phyloP scores from a whole-genome alignment of 768 basidiomycete species.

The Boletus pseudopeckii region DNA sequence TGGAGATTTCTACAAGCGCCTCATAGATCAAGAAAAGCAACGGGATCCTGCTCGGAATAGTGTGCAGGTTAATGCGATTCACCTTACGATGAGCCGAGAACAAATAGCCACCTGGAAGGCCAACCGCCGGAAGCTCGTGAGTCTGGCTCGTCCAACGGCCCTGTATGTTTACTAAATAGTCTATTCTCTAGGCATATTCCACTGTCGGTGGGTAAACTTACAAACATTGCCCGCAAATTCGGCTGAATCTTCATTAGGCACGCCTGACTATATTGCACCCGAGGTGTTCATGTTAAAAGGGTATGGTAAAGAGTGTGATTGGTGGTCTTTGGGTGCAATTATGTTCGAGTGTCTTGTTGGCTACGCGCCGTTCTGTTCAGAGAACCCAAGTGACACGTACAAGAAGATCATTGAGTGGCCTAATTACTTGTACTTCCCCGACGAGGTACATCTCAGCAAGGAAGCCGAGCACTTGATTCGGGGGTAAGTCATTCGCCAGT shows the following conservation, averaged over 20 bases:
- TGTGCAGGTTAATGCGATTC: constrained; percentile 96
- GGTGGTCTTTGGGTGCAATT: constrained; percentile 99
- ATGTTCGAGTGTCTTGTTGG: constrained; percentile 99
- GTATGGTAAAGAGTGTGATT: constrained; percentile 98
- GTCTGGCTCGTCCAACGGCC: constrained; percentile 14
- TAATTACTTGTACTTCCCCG: constrained; percentile 87
- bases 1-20: constrained; percentile 88
- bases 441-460: constrained; percentile 89
- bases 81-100: constrained; percentile 94
- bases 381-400: constrained; percentile 96
- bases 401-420: constrained; percentile 98
- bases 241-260: constrained; percentile 21
- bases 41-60: constrained; percentile 77
- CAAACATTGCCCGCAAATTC: neutral
- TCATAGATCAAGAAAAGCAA: constrained; percentile 76
- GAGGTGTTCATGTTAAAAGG: constrained; percentile 97
- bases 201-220: constrained; percentile 53
- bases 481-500: constrained; percentile 46
- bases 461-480: constrained; percentile 91
- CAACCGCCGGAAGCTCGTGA: constrained; percentile 89
- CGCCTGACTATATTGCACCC: constrained; percentile 76
- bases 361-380: constrained; percentile 96
- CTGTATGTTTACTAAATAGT: constrained; percentile 4
- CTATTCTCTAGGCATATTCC: constrained; percentile 75
- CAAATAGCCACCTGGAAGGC: constrained; percentile 99